Base-by-base conservation (phyloP, 805 yeast species). In the Wilhelminamyces savonicus region DNA sequence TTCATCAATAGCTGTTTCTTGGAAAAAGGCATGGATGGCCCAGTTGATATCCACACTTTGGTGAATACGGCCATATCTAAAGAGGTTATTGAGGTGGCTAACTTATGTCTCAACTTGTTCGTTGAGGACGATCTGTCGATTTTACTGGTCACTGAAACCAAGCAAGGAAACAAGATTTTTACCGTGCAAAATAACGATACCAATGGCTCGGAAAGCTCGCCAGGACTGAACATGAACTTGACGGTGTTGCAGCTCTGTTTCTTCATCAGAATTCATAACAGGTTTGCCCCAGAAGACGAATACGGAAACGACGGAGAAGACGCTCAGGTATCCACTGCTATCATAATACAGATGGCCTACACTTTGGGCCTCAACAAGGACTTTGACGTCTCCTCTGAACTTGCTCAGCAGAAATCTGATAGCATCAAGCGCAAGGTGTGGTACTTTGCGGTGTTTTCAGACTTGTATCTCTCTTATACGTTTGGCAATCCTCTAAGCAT, bases 341-440 rank as follows among this genome's bases (percentile, higher is more conserved):
- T 37, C 26, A 24, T 41, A 18, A 27, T 43, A 12, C 35, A 43
- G 16, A 39, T 41, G 36, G 48, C 48, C 16, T 32, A 34, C 30
- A 30, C 32, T 13, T 26, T 43, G 5, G 48, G 48, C n/a, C 27
- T 43, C 12, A 44, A 43, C 26, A 34, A 45, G 5, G 48, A 43
- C 19, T n/a, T 17, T 8, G 19, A 17, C 19, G 8, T 17, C 19
- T 17, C 6, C 8, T n/a, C n/a, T n/a, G n/a, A n/a, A n/a, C n/a
- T n/a, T n/a, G n/a, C n/a, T n/a, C 16, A 29, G 15, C 17, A 10
- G 48, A 17, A 8, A 17, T 6, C 8, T 6, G 19, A 17, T 6
- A 8, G 8, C 6, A 17, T 17, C 19, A 17, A 17, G 19, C 19
- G 59, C 21, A 54, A 52, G 22, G 35, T 54, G 4, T 54, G 59